Percentiles rank a stretch among this genome's conserved stretches.
These are phyloP conservation scores for Raffaelea arxii DNA, from an alignment of 2,329 filamentous ascomycete genomes.

Conservation along the genomic window DNA sequence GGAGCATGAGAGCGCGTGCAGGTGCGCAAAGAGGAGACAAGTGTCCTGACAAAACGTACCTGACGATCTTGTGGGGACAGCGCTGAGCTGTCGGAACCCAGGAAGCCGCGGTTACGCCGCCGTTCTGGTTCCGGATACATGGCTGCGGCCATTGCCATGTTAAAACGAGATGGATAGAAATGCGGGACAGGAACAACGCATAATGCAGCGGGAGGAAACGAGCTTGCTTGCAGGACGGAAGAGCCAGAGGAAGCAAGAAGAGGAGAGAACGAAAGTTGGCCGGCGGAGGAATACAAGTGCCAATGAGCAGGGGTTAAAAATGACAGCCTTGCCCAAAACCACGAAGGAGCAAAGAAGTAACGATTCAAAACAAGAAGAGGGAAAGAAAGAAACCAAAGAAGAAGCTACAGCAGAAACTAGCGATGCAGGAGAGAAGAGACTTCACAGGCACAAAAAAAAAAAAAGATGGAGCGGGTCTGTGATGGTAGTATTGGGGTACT, in stretches of 20 bases:
- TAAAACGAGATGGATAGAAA: not conserved
- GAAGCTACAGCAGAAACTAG: no score
- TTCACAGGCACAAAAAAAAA: no score
- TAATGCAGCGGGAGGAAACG: not conserved
- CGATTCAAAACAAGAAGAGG: not conserved
- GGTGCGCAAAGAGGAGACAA: no score
- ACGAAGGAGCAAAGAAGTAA: not conserved
- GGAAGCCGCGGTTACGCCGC: slow-evolving; percentile 37
- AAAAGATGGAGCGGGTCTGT: no score
- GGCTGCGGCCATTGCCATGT: slow-evolving; percentile 9
- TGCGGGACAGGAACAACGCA: not conserved
- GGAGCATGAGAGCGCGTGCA: no score
- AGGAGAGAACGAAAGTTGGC: not conserved
- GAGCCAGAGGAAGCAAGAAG: no score
- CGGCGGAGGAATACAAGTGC: not conserved
- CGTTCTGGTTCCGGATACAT: slow-evolving; percentile 25
- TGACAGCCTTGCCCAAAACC: not conserved
- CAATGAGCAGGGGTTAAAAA: no score
- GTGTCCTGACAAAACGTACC: no score
- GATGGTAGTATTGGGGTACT: no score
- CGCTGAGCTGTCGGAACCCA: slow-evolving; percentile 41
- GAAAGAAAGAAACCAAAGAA: not conserved
- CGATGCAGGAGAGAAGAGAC: no score
- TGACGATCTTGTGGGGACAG: slow-evolving; percentile 37
- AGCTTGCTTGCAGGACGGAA: not conserved